Evolutionary conservation across 768 basidiomycete genomes (phyloP), one percentile per base, ranked within the genome.

Genomic region (Leccinum aurantiacum): DNA sequence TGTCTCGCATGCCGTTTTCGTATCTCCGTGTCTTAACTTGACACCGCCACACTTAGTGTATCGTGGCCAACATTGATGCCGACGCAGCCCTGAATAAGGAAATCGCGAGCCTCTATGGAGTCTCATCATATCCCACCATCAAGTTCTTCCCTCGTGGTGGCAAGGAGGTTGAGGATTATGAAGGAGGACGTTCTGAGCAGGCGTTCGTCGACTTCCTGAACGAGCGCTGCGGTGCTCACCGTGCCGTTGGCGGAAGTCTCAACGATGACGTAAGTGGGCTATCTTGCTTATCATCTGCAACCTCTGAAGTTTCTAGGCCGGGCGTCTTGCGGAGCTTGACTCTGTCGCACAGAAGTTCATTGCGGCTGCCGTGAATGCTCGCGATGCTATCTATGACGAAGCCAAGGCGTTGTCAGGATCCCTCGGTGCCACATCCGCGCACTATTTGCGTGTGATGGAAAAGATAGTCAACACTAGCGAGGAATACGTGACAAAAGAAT

Each of bases 361-460:
- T 74, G 74, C 76, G 13, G 84, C 90, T 25, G 72, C 79, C 3
- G 79, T 79, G 13, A 79, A 79, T 54, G 80, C 80, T 37, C 84
- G 91, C 41, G 74, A 82, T 41, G 72, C 80, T n/a, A 75, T 97
- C 59, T 80, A 85, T 64, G 76, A 85, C 65, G 85, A 92, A 61
- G 93, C 93, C 25, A 71, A 76, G 33, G 70, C 68, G 0, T 71
- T 91, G 49, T 64, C 74, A n/a, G 55, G 59, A 6, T 82, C 84
- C 17, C 77, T 82, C 44, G 84, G 85, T 29, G 77, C 70, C 6
- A 76, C 80, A 24, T 83, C 86, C 17, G 82, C 84, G 66, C 90
- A 95, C 74, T 99, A 99, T 74, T 65, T 95, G 59, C 87, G 88
- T 60, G 87, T 94, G 47, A 95, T 98, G 92, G 87, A 92, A 76